Evolutionary conservation across 225 moss, liverwort and hornwort genomes (phyloP).

Genomic region (Physcomitrellopsis africana): DNA sequence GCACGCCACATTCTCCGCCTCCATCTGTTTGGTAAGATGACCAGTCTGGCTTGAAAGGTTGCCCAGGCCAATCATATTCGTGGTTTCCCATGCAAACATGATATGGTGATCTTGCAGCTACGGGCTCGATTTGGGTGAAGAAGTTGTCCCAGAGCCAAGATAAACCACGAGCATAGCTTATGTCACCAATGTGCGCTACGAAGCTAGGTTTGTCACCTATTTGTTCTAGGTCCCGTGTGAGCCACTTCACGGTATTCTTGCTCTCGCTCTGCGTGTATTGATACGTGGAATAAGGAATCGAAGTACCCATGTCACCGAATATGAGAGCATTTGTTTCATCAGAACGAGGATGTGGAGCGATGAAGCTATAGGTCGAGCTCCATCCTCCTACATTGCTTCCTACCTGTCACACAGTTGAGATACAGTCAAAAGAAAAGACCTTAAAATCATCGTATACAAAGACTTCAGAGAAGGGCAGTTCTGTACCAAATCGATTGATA

Average conservation of each 20-base stretch:
- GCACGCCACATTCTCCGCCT: slow-evolving; percentile 68
- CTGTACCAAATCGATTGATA: neutral
- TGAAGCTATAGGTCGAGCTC: slow-evolving; percentile 58
- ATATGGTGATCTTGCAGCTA: slow-evolving; percentile 51
- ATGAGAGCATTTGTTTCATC: slow-evolving; percentile 61
- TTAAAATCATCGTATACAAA: neutral
- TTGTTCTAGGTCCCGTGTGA: slow-evolving; percentile 47
- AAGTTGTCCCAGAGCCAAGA: slow-evolving; percentile 68
- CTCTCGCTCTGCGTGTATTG: slow-evolving; percentile 53
- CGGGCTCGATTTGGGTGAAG: slow-evolving; percentile 56
- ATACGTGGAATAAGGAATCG: slow-evolving; percentile 47
- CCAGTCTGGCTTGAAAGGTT: slow-evolving; percentile 58
- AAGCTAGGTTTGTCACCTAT: slow-evolving; percentile 42
- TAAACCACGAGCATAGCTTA: slow-evolving; percentile 63
- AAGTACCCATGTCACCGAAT: slow-evolving; percentile 64
- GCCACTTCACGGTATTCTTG: slow-evolving; percentile 39
- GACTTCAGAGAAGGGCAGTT: neutral
- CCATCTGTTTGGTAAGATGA: slow-evolving; percentile 49
- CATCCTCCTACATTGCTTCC: slow-evolving; percentile 63
- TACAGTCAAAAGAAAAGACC: neutral
- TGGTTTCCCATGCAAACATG: slow-evolving; percentile 76
- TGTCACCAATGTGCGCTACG: slow-evolving; percentile 65
- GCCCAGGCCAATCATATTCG: slow-evolving; percentile 62
- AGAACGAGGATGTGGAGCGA: slow-evolving; percentile 27
- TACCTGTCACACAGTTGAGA: slow-evolving; percentile 30